Percentiles rank a stretch among this genome's conserved stretches.
These are phyloP conservation scores for Russula sp. DNA, from an alignment of 768 basidiomycete genomes.

Conservation along the genomic window DNA sequence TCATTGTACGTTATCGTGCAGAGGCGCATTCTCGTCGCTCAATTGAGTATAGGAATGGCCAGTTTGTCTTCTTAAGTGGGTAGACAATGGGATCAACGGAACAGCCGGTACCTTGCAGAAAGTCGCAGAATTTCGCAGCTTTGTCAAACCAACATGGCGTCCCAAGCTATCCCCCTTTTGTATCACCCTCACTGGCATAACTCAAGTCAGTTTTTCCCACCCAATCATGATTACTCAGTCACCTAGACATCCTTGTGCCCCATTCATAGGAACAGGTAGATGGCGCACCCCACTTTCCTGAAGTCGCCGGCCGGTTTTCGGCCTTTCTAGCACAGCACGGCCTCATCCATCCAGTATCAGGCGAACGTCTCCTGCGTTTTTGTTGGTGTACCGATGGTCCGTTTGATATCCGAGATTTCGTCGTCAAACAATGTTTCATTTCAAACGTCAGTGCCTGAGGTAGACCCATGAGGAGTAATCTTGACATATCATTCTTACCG, in stretches of 20 bases:
- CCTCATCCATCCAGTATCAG: constrained; percentile 54
- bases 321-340: constrained; percentile 64
- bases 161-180: constrained; percentile 81
- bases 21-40: not conserved
- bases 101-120: constrained; percentile 53
- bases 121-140: constrained; percentile 78
- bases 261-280: constrained; percentile 69
- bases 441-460: constrained; percentile 48
- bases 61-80: constrained; percentile 83
- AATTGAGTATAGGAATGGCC: constrained; percentile 71
- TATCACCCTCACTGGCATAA: constrained; percentile 81
- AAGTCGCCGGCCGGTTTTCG: constrained; percentile 55
- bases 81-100: constrained; percentile 46
- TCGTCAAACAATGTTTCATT: constrained; percentile 86
- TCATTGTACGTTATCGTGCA: constrained; percentile 59
- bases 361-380: constrained; percentile 51
- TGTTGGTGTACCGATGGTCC: constrained; percentile 85
- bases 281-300: constrained; percentile 63
- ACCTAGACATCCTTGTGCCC: not conserved
- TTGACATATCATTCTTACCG: constrained; percentile 8
- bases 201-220: constrained; percentile 56
- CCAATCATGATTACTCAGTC: not conserved
- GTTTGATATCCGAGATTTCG: constrained; percentile 76
- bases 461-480: constrained; percentile 8
- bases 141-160: constrained; percentile 82